Percentiles rank a stretch among this genome's conserved stretches.
Conservation (phyloP, 164 flowering plant genomes). For the Sextonia rubra region DNA sequence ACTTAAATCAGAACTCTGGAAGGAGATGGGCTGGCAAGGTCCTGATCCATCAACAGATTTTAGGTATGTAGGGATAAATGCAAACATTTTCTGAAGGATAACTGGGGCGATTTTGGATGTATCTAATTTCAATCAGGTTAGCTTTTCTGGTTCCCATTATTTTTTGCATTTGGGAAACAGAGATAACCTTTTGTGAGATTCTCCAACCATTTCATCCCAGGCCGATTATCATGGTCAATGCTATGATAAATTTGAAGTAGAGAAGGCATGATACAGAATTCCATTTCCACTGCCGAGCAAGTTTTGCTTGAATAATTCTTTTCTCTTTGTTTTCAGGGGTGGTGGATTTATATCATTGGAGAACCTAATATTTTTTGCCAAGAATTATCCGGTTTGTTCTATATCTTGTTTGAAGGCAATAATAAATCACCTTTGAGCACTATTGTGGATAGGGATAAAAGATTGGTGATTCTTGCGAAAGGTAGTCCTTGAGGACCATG, state of each 20-base stretch:
- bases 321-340: conserved; percentile 49
- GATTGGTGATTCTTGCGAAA: too few relatives aligned
- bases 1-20: conserved; percentile 89
- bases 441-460: background rate
- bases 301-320: background rate
- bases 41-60: conserved; percentile 95
- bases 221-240: background rate
- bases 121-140: background rate
- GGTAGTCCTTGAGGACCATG: too few relatives aligned
- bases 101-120: background rate
- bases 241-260: background rate
- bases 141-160: background rate
- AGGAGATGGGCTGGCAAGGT: conserved; percentile 99
- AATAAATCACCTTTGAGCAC: background rate
- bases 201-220: background rate
- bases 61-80: conserved; percentile 42
- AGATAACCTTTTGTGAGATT: background rate
- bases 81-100: background rate
- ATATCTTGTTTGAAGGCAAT: background rate
- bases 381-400: conserved; percentile 67
- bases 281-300: background rate
- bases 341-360: conserved; percentile 90
- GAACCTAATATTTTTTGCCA: conserved; percentile 87
- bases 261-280: background rate
- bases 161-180: background rate